A percentile compares a stretch with the other conserved stretches of the same genome.
These are phyloP conservation scores for Cladosporium austrohemisphaericum DNA, from an alignment of 2,329 filamentous ascomycete species.

Conservation along the genomic window DNA sequence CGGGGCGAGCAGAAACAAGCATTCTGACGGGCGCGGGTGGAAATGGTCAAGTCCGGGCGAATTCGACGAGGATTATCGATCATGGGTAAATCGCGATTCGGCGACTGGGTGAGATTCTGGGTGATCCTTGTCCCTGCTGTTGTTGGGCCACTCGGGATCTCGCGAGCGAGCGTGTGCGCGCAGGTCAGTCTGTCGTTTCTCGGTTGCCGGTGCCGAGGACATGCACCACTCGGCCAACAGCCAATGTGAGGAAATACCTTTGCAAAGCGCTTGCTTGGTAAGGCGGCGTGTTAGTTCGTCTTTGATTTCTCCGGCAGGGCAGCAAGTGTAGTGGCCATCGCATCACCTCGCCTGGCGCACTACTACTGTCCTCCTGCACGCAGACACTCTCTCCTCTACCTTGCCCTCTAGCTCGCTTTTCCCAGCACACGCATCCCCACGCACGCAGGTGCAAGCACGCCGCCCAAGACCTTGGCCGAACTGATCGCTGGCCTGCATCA, in stretches of 20 bases:
- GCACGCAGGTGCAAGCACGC: conserved; percentile 7
- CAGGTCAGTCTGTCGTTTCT: too few relatives aligned
- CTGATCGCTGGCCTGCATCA: conserved; percentile 14
- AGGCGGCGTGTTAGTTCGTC: too few relatives aligned
- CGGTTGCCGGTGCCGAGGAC: neutral
- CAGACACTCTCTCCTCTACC: neutral
- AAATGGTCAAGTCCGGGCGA: too few relatives aligned
- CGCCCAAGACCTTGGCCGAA: conserved; percentile 9
- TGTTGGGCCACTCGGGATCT: conserved; percentile 5
- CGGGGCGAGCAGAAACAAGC: neutral
- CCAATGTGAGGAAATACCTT: too few relatives aligned
- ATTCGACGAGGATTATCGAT: conserved; percentile 1
- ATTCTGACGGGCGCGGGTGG: too few relatives aligned
- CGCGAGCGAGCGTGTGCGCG: too few relatives aligned
- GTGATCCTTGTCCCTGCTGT: neutral
- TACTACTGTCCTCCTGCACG: neutral
- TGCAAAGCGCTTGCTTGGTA: too few relatives aligned
- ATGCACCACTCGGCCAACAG: neutral
- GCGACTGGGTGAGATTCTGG: neutral
- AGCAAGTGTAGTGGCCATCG: too few relatives aligned
- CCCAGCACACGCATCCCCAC: neutral
- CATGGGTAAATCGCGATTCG: conserved; percentile 2
- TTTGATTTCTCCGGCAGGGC: too few relatives aligned
- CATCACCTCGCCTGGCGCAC: neutral
- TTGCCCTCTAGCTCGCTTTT: neutral